Base-by-base conservation (phyloP, 805 yeast species). In the Maudiozyma serrabonitensis region DNA sequence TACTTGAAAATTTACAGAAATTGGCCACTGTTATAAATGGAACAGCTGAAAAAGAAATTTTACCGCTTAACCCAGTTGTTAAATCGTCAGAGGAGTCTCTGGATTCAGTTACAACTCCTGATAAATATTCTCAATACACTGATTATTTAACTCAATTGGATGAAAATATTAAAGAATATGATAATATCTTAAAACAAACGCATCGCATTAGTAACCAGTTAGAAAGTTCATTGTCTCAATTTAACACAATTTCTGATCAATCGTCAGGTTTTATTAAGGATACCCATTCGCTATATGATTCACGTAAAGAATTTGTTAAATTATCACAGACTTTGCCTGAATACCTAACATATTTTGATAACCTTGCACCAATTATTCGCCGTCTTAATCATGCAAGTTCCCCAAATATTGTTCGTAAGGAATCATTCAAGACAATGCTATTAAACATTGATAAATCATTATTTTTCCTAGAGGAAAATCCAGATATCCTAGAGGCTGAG, bases 371-470 rank as follows among this genome's bases (percentile, higher is more conserved):
- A 3, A 81, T 87, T 40, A 82, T 87, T 37, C 75, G 80, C 50
- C 73, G 75, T 41, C 74, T 91, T 52, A 84, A 88, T 54, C 75
- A 80, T 25, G 81, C 87, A 2, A 87, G 87, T 1, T 77, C 83
- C n/a, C 52, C 67, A 18, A 75, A 72, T 43, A 74, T 84, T 35
- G 89, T 89, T 4, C 73, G 78, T 43, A 74, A 75, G 50, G 73
- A 75, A 21, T 72, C 76, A 11, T 87, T 87, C 67, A 68, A 68
- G 21, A 69, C 71, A 3, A 70, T 81, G 57, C 64, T 91, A 47
- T 51, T 46, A 1, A 78, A 79, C 47, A 69, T 91, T 45, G 95
- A 89, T 59, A 69, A 67, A 15, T 87, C 95, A 35, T 66, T 90
- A 38, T 67, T 59, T 2, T 90, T 87, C 61, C 72, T 82, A 5